Evolutionary conservation across 2,329 filamentous ascomycete genomes (phyloP).

Genomic region (Exutisphaerella laricina): DNA sequence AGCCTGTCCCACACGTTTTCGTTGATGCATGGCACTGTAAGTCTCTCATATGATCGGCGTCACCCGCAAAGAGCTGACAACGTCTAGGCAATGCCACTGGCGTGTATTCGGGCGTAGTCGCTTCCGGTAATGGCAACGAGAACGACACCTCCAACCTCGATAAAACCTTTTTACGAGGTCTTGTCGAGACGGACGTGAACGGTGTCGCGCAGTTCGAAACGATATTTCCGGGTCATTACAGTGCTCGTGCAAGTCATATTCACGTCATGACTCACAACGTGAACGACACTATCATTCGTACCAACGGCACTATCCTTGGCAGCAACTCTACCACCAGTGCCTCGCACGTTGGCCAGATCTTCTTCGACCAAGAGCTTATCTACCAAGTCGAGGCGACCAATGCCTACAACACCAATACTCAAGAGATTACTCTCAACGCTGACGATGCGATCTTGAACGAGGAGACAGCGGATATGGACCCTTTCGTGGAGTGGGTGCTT

Average conservation of each 20-base stretch:
- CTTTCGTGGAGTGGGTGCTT: conserved; percentile 51
- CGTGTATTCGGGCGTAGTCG: conserved; percentile 39
- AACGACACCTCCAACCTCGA: conserved; percentile 30
- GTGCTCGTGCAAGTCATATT: conserved; percentile 39
- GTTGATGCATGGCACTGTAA: conserved; percentile 39
- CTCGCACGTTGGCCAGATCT: conserved; percentile 59
- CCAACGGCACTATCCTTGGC: conserved; percentile 48
- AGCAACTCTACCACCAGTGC: conserved; percentile 33
- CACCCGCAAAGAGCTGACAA: conserved; percentile 30
- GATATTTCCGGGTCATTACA: conserved; percentile 44
- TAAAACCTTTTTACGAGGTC: conserved; percentile 38
- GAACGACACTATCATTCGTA: conserved; percentile 31
- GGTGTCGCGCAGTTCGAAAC: conserved; percentile 41
- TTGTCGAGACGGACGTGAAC: conserved; percentile 38
- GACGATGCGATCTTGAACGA: conserved; percentile 47
- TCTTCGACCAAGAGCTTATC: conserved; percentile 58
- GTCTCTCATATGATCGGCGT: conserved; percentile 18
- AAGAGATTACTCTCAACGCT: conserved; percentile 45
- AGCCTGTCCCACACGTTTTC: conserved; percentile 39
- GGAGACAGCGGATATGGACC: conserved; percentile 48
- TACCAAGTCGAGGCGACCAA: conserved; percentile 43
- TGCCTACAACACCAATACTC: conserved; percentile 43
- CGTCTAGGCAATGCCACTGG: conserved; percentile 37
- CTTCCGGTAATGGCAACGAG: conserved; percentile 33
- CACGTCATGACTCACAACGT: conserved; percentile 38